A percentile compares a stretch with the other conserved stretches of the same genome.
phyloP scores from a whole-genome alignment of 2,329 filamentous ascomycete genomes.

The Chaetomium olivaceum region DNA sequence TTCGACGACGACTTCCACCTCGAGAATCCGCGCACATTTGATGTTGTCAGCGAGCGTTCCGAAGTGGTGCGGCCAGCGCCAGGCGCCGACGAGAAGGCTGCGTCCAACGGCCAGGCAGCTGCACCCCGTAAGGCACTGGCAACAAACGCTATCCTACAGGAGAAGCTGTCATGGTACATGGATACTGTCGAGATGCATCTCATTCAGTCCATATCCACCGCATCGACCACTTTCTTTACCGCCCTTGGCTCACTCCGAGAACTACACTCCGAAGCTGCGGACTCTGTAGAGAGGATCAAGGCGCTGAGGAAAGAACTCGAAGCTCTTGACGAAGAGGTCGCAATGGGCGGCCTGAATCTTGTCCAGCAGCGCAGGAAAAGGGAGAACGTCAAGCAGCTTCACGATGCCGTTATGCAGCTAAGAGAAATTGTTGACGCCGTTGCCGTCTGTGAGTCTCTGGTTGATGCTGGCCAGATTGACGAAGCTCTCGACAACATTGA shows the following conservation, averaged over 20 bases:
- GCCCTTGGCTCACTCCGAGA: conserved; percentile 88
- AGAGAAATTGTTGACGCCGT: conserved; percentile 75
- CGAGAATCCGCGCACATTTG: conserved; percentile 94
- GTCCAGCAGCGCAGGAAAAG: conserved; percentile 78
- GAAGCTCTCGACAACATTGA: conserved; percentile 77
- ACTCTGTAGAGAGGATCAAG: conserved; percentile 86
- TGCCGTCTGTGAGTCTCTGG: conserved; percentile 72
- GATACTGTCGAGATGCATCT: conserved; percentile 97
- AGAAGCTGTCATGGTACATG: conserved; percentile 99
- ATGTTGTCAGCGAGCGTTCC: conserved; percentile 92
- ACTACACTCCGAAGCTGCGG: conserved; percentile 86
- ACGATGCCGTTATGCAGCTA: conserved; percentile 80
- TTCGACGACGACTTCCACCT: conserved; percentile 94
- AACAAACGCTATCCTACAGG: conserved; percentile 94
- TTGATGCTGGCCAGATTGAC: conserved; percentile 82
- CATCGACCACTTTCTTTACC: conserved; percentile 94
- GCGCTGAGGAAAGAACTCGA: conserved; percentile 75
- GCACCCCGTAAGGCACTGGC: conserved; percentile 81
- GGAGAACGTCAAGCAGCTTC: conserved; percentile 81
- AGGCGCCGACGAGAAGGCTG: conserved; percentile 56
- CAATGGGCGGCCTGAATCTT: conserved; percentile 78
- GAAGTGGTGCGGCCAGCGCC: conserved; percentile 80
- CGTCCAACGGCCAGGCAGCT: conserved; percentile 57
- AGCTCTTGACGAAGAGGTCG: conserved; percentile 83
- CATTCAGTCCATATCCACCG: conserved; percentile 92